Conservation (phyloP, 148 eudicot genomes). For the Talinum fruticosum region DNA sequence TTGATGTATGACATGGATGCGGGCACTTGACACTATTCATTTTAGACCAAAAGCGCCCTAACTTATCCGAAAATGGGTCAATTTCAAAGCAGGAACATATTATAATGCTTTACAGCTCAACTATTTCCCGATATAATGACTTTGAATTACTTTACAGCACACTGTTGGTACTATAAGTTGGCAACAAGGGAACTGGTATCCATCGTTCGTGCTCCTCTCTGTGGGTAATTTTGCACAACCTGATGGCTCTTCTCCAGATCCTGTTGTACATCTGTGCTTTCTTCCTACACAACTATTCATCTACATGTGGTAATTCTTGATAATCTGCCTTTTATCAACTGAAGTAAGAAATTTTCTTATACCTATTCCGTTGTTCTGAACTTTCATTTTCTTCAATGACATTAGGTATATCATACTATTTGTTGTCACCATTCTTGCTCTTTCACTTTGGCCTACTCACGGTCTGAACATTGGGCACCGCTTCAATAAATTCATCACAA, state of each 20-base stretch:
- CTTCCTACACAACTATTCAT: conserved; percentile 70
- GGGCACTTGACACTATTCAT: background rate
- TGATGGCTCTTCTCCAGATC: conserved; percentile 41
- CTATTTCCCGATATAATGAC: conserved; percentile 16
- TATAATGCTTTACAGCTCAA: background rate
- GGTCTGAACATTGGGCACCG: conserved; percentile 44
- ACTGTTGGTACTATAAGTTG: conserved; percentile 92
- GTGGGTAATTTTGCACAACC: conserved; percentile 42
- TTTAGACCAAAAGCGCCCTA: background rate
- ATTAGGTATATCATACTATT: conserved; percentile 71
- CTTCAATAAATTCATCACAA: conserved; percentile 30
- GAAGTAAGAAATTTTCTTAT: background rate
- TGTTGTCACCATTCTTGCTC: conserved; percentile 57
- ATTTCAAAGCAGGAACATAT: no score
- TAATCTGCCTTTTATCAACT: background rate
- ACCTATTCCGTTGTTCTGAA: conserved; percentile 18
- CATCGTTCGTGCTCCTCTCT: conserved; percentile 89
- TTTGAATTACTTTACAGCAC: conserved; percentile 53
- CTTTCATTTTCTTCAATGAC: conserved; percentile 24
- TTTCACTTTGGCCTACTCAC: conserved; percentile 66
- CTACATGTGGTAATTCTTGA: conserved; percentile 67
- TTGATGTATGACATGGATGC: background rate
- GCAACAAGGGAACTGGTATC: conserved; percentile 91
- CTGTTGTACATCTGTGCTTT: conserved; percentile 64
- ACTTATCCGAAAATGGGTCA: no score